Percentiles rank a stretch among this genome's conserved stretches.
These are phyloP conservation scores for Glycyrrhiza uralensis DNA, from an alignment of 306 rosid genomes.

Conservation along the genomic window DNA sequence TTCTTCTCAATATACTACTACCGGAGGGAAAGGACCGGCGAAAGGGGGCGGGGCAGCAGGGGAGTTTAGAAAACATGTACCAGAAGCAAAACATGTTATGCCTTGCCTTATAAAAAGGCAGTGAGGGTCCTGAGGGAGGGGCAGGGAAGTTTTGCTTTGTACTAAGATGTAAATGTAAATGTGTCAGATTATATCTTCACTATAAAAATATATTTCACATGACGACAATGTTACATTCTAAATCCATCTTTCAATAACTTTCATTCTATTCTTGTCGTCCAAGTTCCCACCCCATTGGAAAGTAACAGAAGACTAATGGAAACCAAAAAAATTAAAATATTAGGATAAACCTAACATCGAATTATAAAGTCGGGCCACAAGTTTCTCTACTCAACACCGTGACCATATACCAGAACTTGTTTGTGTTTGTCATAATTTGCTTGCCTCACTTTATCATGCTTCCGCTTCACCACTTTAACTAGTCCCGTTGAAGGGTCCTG, in stretches of 20 bases:
- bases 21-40: not conserved
- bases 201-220: not conserved
- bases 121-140: not conserved
- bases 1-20: slow-evolving; percentile 14
- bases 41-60: not conserved
- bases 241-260: not conserved
- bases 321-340: not conserved
- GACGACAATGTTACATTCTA: not conserved
- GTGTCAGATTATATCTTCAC: slow-evolving; percentile 10
- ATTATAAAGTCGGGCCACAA: not conserved
- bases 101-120: not conserved
- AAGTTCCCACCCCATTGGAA: not conserved
- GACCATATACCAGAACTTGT: slow-evolving; percentile 28
- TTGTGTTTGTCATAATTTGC: slow-evolving; percentile 30
- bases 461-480: slow-evolving; percentile 14
- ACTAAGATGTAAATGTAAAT: slow-evolving; percentile 34
- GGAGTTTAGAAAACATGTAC: not conserved
- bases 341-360: not conserved
- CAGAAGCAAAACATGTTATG: not conserved
- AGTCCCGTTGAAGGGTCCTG: slow-evolving; percentile 30
- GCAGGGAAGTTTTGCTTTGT: slow-evolving; percentile 19
- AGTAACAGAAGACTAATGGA: not conserved
- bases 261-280: slow-evolving; percentile 2
- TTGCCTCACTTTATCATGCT: slow-evolving; percentile 28
- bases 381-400: slow-evolving; percentile 14